Conservation (phyloP, 768 basidiomycete genomes). For the Pleurotus pulmonarius region DNA sequence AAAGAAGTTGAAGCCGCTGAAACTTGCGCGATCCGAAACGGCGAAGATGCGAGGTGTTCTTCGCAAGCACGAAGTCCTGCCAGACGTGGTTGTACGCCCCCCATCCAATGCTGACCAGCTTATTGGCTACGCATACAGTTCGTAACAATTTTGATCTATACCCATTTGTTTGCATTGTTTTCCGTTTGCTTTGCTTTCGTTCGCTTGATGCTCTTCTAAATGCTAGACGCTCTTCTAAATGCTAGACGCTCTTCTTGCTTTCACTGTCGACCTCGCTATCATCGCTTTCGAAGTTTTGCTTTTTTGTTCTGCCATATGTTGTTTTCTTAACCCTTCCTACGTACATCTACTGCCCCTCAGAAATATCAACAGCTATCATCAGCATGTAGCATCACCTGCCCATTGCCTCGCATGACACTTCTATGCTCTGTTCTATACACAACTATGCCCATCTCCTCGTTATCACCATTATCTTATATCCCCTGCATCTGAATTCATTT, state of each 20-base stretch:
- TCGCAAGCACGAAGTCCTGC: conserved; percentile 52
- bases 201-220: conserved; percentile 10
- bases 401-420: conserved; percentile 7
- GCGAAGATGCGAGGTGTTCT: conserved; percentile 56
- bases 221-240: conserved; percentile 5
- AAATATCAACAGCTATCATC: not conserved
- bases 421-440: conserved; percentile 15
- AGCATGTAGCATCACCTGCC: conserved; percentile 8
- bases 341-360: conserved; percentile 6
- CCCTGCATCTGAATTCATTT: not conserved
- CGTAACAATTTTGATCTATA: conserved; percentile 10
- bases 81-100: conserved; percentile 58
- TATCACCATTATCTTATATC: conserved; percentile 4
- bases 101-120: conserved; percentile 46
- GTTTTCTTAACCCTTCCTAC: not conserved
- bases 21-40: conserved; percentile 60
- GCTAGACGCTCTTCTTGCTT: conserved; percentile 3
- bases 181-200: conserved; percentile 12
- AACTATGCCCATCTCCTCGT: conserved; percentile 9
- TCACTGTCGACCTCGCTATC: not conserved
- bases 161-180: conserved; percentile 10
- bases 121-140: conserved; percentile 38
- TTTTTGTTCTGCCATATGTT: not conserved
- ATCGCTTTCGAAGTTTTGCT: conserved; percentile 11
- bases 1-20: conserved; percentile 56